Evolutionary conservation across 106 monocot species (phyloP), one percentile per base, ranked within the genome.

Genomic region (Platanthera zijinensis): DNA sequence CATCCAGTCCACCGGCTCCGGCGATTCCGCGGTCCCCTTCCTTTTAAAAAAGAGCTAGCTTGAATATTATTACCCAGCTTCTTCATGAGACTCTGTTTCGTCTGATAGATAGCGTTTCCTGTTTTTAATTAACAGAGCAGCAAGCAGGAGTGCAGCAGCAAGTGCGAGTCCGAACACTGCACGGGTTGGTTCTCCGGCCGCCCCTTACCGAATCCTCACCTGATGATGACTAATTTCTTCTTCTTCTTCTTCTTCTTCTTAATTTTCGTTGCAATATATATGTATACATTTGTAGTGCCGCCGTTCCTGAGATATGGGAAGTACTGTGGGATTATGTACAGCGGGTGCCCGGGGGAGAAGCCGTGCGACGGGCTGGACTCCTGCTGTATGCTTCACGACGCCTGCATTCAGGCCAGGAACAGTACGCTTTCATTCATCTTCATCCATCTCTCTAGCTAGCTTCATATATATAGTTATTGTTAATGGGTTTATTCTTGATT

Each of bases 261-360:
- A 15, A 45, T 75, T n/a, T 32, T n/a, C n/a, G n/a, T n/a, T n/a
- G n/a, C n/a, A n/a, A n/a, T n/a, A n/a, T n/a, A n/a, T n/a, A n/a
- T n/a, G n/a, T n/a, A n/a, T n/a, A n/a, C n/a, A n/a, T 8, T 2
- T 30, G 25, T 59, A 95, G 95, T 83, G 52, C 86, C 92, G 10
- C 95, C 92, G 22, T 85, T 95, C 45, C 51, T 95, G 76, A 84
- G 92, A 77, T 95, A 95, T 64, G 95, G 95, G 14, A 95, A 95
- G 80, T 95, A 95, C 76, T 95, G 95, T 52, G 95, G 95, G 45
- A 78, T 95, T 8, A 47, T 92, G 71, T 95, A 95, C 82, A 95
- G 84, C 50, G 95, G 95, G 2, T 95, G 95, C 84, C 92, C 95
- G 5, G 95, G 95, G 10, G 92, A 95, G 86, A 85, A 86, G 83